phyloP scores from a whole-genome alignment of 225 moss, liverwort and hornwort species.

The Physcomitrium patens region DNA sequence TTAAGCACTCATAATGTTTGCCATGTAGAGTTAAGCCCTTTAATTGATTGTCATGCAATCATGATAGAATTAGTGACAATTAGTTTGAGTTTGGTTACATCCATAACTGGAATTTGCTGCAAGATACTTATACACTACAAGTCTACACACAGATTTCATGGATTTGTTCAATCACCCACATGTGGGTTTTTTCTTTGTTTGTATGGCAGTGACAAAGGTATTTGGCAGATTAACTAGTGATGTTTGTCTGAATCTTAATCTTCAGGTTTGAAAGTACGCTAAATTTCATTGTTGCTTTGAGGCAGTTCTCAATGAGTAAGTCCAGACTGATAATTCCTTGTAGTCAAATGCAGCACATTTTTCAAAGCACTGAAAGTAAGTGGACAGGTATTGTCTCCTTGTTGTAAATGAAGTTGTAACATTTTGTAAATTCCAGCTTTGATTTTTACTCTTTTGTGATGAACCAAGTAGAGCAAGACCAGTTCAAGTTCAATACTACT shows the following conservation, averaged over 20 bases:
- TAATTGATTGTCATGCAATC: slow-evolving; percentile 2
- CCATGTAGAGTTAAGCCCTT: not conserved
- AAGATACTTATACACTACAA: slow-evolving; percentile 80
- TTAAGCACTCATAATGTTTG: not conserved
- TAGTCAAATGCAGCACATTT: not conserved
- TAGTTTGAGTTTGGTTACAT: slow-evolving; percentile 48
- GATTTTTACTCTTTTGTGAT: slow-evolving; percentile 3
- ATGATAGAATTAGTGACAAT: slow-evolving; percentile 29
- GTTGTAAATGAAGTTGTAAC: not conserved
- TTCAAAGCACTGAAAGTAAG: not conserved
- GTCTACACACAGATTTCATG: slow-evolving; percentile 85
- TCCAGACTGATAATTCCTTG: slow-evolving; percentile 14
- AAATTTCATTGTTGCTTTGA: not conserved
- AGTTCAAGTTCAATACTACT: not conserved
- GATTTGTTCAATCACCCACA: slow-evolving; percentile 71
- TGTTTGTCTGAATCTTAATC: slow-evolving; percentile 17
- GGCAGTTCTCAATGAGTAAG: not conserved
- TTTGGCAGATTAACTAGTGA: slow-evolving; percentile 8
- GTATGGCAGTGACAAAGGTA: slow-evolving; percentile 95
- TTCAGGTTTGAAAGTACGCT: not conserved
- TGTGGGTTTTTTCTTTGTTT: slow-evolving; percentile 85
- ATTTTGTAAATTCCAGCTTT: not conserved
- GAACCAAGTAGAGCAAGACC: not conserved
- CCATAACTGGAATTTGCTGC: slow-evolving; percentile 93
- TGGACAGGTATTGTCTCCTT: slow-evolving; percentile 1